Evolutionary conservation across 495 filamentous ascomycete species (phyloP), one percentile per base, ranked within the genome.

Genomic region (Trichoderma gamsii): DNA sequence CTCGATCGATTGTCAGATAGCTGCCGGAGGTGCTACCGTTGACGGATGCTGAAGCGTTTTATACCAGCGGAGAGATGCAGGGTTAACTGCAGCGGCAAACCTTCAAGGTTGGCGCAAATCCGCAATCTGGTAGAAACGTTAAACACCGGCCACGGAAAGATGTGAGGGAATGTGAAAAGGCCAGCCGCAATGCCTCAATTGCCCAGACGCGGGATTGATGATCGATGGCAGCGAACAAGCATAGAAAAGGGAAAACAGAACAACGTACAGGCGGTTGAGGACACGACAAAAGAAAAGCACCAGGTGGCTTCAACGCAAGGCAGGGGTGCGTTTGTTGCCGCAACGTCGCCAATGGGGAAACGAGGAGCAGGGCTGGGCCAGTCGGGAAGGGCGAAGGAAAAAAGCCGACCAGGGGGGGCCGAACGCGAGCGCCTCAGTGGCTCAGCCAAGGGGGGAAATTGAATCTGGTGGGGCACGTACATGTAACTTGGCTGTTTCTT

Each of bases 291-390:
- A 27, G 25, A 61, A 61, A 61, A 61, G 56, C 72, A 74, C 73
- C 73, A 75, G 52, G 73, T 63, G 56, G 56, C 56, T 61, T 61
- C 56, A 61, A 61, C 56, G 56, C 56, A 61, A n/a, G 8, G 56
- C 56, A 61, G 56, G 56, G 56, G 56, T 38, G 8, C 7, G 52
- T 59, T 7, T 59, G 56, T 56, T 25, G 56, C 27, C 27, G 11
- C 11, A 13, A 25, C 23, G 23, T 29, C 56, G 56, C 56, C 56
- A 32, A 29, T 61, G 56, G 23, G 25, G 56, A 32, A n/a, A 18
- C 15, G 8, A 21, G 27, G 23, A 61, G 56, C 15, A n/a, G n/a
- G 56, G 21, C 27, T 49, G 44, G 44, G 56, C 27, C 27, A 18
- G 25, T 12, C 56, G 27, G 56, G 13, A 32, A 32, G 56, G 56